Evolutionary conservation across 495 filamentous ascomycete species (phyloP).

Genomic region (Beverwykella pulmonaria): DNA sequence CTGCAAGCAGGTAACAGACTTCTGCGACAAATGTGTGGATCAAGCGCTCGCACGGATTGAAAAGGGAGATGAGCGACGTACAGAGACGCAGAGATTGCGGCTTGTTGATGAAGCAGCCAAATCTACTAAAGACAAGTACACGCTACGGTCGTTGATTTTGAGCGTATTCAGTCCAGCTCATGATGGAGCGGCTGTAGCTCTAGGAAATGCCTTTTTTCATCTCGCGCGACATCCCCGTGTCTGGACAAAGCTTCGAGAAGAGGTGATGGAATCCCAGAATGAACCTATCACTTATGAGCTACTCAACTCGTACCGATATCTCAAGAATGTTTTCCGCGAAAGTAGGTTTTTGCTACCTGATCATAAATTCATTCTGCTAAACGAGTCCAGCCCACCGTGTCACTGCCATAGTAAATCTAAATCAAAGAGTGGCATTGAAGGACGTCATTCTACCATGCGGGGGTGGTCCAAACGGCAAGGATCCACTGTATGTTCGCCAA

Average conservation of each 20-base stretch:
- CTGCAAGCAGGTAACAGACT: conserved; percentile 5
- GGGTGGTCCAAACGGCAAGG: too few species aligned
- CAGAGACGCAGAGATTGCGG: background rate
- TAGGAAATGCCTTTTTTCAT: background rate
- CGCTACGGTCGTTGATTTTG: background rate
- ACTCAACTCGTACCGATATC: background rate
- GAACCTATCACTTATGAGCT: conserved; percentile 1
- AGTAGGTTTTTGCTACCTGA: background rate
- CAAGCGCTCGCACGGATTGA: background rate
- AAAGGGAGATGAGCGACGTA: background rate
- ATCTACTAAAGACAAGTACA: background rate
- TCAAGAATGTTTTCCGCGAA: background rate
- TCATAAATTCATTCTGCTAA: too few species aligned
- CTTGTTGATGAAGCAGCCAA: background rate
- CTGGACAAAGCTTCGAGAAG: conserved; percentile 5
- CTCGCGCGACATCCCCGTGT: background rate
- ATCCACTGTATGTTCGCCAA: too few species aligned
- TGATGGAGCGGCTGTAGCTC: background rate
- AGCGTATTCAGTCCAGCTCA: background rate
- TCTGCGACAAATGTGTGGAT: background rate
- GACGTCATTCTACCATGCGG: too few species aligned
- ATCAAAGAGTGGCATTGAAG: too few species aligned
- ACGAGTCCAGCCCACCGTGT: too few species aligned
- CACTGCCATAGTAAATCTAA: too few species aligned
- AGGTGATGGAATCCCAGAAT: background rate